Evolutionary conservation across 768 basidiomycete species (phyloP).

Genomic region (Russula compacta): DNA sequence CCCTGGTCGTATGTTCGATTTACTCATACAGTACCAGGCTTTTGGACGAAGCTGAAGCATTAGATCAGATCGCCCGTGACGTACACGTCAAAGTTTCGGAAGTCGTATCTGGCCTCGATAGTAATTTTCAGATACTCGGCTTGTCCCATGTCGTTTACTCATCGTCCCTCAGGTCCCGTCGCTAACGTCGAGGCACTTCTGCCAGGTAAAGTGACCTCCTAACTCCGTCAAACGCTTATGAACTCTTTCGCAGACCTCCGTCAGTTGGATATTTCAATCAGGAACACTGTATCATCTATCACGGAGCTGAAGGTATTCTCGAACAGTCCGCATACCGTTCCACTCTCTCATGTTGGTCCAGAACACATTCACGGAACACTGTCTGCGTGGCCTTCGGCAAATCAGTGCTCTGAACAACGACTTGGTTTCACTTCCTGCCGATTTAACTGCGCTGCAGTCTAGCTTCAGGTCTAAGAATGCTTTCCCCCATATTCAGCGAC

Average conservation of each 20-base stretch:
- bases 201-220: slow-evolving; percentile 35
- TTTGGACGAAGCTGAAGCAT: slow-evolving; percentile 14
- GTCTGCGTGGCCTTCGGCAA: slow-evolving; percentile 55
- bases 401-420: slow-evolving; percentile 78
- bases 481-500: slow-evolving; percentile 83
- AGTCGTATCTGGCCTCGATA: slow-evolving; percentile 9
- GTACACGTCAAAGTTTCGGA: slow-evolving; percentile 9
- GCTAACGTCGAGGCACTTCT: slow-evolving; percentile 41
- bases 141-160: background rate
- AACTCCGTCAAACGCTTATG: background rate
- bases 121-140: background rate
- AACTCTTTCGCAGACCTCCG: slow-evolving; percentile 16
- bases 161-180: slow-evolving; percentile 31
- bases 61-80: slow-evolving; percentile 13
- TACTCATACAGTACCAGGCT: background rate
- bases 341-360: slow-evolving; percentile 25
- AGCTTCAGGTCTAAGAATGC: slow-evolving; percentile 68
- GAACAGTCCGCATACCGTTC: background rate
- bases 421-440: slow-evolving; percentile 62
- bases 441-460: slow-evolving; percentile 54
- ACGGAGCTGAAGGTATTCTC: slow-evolving; percentile 14
- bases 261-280: slow-evolving; percentile 13
- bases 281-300: slow-evolving; percentile 10
- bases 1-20: background rate
- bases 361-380: slow-evolving; percentile 67